Base-by-base conservation (phyloP, 164 flowering plant genomes). In the Vitis labrusca region DNA sequence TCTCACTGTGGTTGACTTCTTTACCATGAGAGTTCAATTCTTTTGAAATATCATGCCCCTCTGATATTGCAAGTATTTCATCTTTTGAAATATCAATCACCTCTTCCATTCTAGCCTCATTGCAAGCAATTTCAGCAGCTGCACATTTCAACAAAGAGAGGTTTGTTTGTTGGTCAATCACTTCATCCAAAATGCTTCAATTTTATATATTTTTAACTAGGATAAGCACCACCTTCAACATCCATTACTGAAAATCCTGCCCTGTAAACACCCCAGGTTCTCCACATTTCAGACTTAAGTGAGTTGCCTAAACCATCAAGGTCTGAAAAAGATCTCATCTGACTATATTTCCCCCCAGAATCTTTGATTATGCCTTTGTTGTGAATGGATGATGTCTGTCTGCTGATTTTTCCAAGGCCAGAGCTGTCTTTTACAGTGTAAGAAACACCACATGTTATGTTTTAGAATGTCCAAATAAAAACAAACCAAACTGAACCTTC, bases 91-190 rank as follows among this genome's bases (percentile, higher is more conserved):
- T 49, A 61, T 70, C 71, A 27, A 3, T 66, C 11, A 23, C 13
- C 11, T 63, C 70, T 64, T 69, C 72, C 12, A 56, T 48, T 60
- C 67, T 37, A 59, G 59, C 55, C 56, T 63, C 68, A 54, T 23
- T 29, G 44, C 74, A 67, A 67, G 68, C 67, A 74, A 84, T 77
- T 78, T 86, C 91, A 61, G 83, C 92, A 83, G 87, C 91, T 89
- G 82, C 77, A 61, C 44, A 65, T 66, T 56, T 50, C 14, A 23
- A 63, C 13, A 52, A 30, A 49, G 17, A 66, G 15, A 50, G 15
- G 44, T 3, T 37, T 37, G 44, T 37, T 37, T 37, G 44, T 37
- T 37, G 44, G 44, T 37, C 44, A 37, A 37, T 52, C 15, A 15
- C 16, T n/a, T 17, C 5, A 63, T 68, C 48, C 17, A 27, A 15